A percentile compares a stretch with the other conserved stretches of the same genome.
phyloP scores from a whole-genome alignment of 2,329 filamentous ascomycete species.

The Arthrobotrys sinensis region DNA sequence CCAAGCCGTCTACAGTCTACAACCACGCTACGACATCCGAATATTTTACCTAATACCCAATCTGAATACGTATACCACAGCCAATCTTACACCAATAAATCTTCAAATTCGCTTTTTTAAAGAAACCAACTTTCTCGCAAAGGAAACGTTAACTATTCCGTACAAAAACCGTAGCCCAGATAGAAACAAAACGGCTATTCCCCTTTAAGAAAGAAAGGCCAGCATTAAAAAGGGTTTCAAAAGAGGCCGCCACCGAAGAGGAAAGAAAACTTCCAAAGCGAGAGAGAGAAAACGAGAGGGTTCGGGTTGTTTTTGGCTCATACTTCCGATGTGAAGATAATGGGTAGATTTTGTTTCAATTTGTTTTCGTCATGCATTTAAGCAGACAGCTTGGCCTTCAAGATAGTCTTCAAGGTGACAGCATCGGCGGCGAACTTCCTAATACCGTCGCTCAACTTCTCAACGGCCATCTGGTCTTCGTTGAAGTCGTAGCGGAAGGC shows the following conservation, averaged over 20 bases:
- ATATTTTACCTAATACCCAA: background rate
- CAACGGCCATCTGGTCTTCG: slow-evolving; percentile 98
- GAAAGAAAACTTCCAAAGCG: background rate
- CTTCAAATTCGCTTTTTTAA: slow-evolving; percentile 14
- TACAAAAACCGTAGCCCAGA: slow-evolving; percentile 7
- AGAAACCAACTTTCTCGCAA: background rate
- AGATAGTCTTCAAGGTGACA: slow-evolving; percentile 90
- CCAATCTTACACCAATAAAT: background rate
- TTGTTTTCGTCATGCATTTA: slow-evolving; percentile 24
- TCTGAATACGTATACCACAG: slow-evolving; percentile 2
- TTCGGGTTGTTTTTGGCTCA: background rate
- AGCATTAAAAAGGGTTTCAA: background rate
- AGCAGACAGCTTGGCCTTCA: slow-evolving; percentile 83
- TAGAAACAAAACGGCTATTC: background rate
- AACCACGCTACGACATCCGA: background rate
- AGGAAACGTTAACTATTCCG: background rate
- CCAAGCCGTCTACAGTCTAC: background rate
- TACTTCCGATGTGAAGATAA: background rate
- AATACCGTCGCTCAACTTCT: slow-evolving; percentile 99
- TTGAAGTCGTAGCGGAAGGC: slow-evolving; percentile 99
- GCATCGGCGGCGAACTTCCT: slow-evolving; percentile 99
- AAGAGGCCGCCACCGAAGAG: background rate
- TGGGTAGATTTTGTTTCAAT: slow-evolving; percentile 4
- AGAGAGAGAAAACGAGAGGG: background rate
- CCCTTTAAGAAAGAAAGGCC: slow-evolving; percentile 10